Evolutionary conservation across 192 early-diverging fungal genomes (phyloP).

Genomic region (Cladochytrium replicatum): DNA sequence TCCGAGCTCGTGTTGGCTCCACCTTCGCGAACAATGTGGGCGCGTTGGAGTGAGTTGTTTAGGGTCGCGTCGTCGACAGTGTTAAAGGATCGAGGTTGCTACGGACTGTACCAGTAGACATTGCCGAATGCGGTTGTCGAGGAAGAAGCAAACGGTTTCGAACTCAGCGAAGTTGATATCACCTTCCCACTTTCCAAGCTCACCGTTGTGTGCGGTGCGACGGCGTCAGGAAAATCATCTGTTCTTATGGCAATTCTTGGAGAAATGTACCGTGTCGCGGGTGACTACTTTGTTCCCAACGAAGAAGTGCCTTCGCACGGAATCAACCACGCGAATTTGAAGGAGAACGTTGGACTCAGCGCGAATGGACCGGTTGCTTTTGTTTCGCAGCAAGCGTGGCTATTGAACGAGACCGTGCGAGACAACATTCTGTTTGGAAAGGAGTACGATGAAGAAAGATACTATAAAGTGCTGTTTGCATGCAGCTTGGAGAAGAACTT

Average conservation of each 20-base stretch:
- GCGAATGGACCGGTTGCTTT: conserved; percentile 63
- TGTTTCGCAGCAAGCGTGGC: conserved; percentile 71
- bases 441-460: conserved; percentile 53
- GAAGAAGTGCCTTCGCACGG: neutral
- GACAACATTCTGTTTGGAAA: conserved; percentile 85
- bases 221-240: conserved; percentile 71
- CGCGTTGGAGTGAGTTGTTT: too few species aligned
- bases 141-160: too few species aligned
- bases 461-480: conserved; percentile 60
- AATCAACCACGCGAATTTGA: too few species aligned
- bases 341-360: too few species aligned
- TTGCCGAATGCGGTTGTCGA: too few species aligned
- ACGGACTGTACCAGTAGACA: conserved; percentile 55
- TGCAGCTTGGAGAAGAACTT: conserved; percentile 70
- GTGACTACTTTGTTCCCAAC: conserved; percentile 25
- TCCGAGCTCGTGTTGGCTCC: too few species aligned
- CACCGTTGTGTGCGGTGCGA: conserved; percentile 68
- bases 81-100: conserved; percentile 48
- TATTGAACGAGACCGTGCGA: conserved; percentile 67
- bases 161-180: conserved; percentile 50
- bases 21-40: too few species aligned
- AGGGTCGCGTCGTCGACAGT: conserved; percentile 22
- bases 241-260: conserved; percentile 68
- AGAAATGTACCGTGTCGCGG: conserved; percentile 47
- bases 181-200: conserved; percentile 65